Evolutionary conservation across 106 monocot species (phyloP).

Genomic region (Posidonia australis): DNA sequence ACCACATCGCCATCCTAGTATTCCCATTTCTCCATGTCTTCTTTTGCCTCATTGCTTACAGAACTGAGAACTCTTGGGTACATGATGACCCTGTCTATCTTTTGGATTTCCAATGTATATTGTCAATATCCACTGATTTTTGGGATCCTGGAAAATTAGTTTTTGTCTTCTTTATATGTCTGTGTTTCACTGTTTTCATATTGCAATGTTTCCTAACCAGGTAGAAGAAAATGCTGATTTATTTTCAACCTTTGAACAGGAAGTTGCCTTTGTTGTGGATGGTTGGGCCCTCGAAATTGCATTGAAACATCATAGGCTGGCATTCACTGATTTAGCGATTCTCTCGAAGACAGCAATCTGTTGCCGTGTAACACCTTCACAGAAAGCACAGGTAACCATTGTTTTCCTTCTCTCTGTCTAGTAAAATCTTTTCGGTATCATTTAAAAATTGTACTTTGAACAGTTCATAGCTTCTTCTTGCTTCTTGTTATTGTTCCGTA

Average conservation of each 20-base stretch:
- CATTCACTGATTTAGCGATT: constrained; percentile 75
- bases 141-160: too few relatives aligned
- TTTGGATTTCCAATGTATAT: too few relatives aligned
- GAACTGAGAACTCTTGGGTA: too few relatives aligned
- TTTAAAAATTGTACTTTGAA: too few relatives aligned
- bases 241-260: constrained; percentile 23
- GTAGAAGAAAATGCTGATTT: constrained; percentile 1
- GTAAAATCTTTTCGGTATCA: not conserved
- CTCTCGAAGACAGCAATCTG: constrained; percentile 91
- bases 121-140: too few relatives aligned
- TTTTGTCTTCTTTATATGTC: too few relatives aligned
- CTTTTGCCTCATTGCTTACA: too few relatives aligned
- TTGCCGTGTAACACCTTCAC: constrained; percentile 93
- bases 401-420: not conserved
- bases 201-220: not conserved
- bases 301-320: constrained; percentile 50
- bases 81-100: too few relatives aligned
- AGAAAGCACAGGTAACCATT: constrained; percentile 82
- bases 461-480: too few relatives aligned
- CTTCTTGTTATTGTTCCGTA: too few relatives aligned
- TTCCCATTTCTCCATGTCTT: too few relatives aligned
- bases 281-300: constrained; percentile 96
- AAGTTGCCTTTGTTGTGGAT: constrained; percentile 91
- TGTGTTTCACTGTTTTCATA: not conserved
- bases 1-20: too few relatives aligned